Evolutionary conservation across 768 basidiomycete species (phyloP).

Genomic region (Kwoniella botswanensis): DNA sequence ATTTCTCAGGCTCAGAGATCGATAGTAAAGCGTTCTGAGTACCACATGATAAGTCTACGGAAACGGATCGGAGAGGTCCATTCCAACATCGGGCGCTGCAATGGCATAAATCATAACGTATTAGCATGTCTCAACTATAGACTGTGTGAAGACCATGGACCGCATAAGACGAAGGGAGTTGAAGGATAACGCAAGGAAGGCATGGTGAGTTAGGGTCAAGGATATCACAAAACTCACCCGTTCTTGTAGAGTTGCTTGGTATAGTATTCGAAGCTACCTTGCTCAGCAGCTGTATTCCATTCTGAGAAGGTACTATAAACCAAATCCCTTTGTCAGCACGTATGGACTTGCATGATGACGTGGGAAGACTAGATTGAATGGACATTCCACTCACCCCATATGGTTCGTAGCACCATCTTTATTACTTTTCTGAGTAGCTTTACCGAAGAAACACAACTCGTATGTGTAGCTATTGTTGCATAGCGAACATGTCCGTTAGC

Average conservation of each 20-base stretch:
- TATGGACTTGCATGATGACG: too few relatives aligned
- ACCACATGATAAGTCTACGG: slow-evolving; percentile 79
- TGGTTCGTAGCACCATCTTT: slow-evolving; percentile 74
- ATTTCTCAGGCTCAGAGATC: slow-evolving; percentile 91
- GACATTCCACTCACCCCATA: slow-evolving; percentile 72
- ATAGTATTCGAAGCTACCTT: slow-evolving; percentile 73
- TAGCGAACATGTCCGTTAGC: slow-evolving; percentile 6
- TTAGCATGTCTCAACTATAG: not conserved
- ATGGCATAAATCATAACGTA: slow-evolving; percentile 39
- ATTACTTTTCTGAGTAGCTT: slow-evolving; percentile 85
- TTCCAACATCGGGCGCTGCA: slow-evolving; percentile 91
- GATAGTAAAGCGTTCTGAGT: slow-evolving; percentile 77
- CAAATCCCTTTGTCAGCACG: not conserved
- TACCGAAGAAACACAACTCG: slow-evolving; percentile 87
- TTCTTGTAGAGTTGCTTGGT: slow-evolving; percentile 75
- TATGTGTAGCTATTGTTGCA: slow-evolving; percentile 76
- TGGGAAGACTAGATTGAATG: not conserved
- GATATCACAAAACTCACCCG: slow-evolving; percentile 38
- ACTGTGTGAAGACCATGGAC: not conserved
- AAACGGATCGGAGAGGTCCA: slow-evolving; percentile 84
- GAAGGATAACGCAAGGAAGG: not conserved
- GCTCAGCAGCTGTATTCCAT: slow-evolving; percentile 73
- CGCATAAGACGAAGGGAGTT: too few relatives aligned
- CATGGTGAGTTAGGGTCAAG: too few relatives aligned
- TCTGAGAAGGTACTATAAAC: slow-evolving; percentile 64